Evolutionary conservation across 2,329 filamentous ascomycete species (phyloP).

Genomic region (Beauveria caledonica): DNA sequence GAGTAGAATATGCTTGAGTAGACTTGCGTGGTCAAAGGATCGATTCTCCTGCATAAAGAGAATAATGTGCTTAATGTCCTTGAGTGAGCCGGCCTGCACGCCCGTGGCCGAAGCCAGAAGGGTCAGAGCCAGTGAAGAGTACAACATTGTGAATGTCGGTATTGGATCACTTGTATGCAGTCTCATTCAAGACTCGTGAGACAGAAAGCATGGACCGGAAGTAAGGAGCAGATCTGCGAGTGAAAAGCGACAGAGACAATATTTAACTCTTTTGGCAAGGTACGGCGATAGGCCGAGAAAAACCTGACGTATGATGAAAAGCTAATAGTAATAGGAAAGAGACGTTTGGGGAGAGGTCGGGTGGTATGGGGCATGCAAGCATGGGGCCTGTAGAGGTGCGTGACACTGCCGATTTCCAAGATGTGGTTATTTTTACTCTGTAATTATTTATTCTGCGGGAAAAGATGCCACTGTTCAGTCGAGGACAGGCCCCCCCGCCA

Average conservation of each 20-base stretch:
- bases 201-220: not conserved
- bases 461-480: not conserved
- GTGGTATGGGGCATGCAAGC: not conserved
- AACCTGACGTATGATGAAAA: constrained; percentile 5
- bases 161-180: not conserved
- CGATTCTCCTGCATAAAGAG: constrained; percentile 45
- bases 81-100: constrained; percentile 30
- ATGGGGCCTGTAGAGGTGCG: not conserved
- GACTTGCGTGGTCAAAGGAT: constrained; percentile 25
- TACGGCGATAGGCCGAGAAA: constrained; percentile 1
- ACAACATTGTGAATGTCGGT: constrained; percentile 3
- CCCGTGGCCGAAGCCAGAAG: constrained; percentile 16
- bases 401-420: not conserved
- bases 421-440: not conserved
- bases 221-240: not conserved
- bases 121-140: constrained; percentile 4
- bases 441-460: not conserved
- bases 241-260: not conserved
- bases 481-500: not conserved
- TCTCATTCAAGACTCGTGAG: not conserved
- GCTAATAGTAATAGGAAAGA: not conserved
- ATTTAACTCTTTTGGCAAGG: constrained; percentile 6
- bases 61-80: constrained; percentile 48
- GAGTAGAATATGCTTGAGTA: not conserved
- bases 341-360: not conserved